Evolutionary conservation across 352 stramenopile species (phyloP).

Genomic region (Phytophthora europaea): DNA sequence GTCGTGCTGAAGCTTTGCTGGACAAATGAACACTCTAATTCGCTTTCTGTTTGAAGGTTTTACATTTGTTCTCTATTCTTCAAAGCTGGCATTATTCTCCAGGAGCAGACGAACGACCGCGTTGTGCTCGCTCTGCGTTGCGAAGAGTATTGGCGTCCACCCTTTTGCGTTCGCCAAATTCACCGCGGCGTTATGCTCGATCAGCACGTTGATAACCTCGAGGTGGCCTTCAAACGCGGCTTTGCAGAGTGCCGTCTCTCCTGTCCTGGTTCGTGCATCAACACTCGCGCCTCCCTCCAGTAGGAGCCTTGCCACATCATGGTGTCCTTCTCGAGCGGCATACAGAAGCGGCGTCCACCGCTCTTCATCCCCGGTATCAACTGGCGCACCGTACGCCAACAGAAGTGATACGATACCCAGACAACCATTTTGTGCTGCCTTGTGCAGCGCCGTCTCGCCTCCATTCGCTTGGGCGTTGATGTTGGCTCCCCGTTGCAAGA

Average conservation of each 20-base stretch:
- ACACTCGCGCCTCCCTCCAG: neutral
- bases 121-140: neutral
- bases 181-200: neutral
- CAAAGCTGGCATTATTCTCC: slow-evolving; percentile 7
- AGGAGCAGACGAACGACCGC: neutral
- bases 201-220: neutral
- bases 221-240: slow-evolving; percentile 8
- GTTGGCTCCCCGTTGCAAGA: neutral
- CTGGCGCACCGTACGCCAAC: neutral
- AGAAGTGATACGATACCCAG: neutral
- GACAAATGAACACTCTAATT: slow-evolving; percentile 3
- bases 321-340: slow-evolving; percentile 2
- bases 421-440: slow-evolving; percentile 3
- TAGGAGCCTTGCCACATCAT: neutral
- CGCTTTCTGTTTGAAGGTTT: neutral
- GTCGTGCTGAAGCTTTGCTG: neutral
- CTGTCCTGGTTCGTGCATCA: neutral
- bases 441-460: slow-evolving; percentile 3
- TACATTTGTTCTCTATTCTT: slow-evolving; percentile 2
- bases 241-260: slow-evolving; percentile 1
- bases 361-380: slow-evolving; percentile 1
- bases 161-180: slow-evolving; percentile 4
- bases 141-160: neutral
- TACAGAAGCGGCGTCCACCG: neutral
- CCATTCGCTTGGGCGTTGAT: slow-evolving; percentile 4